phyloP scores from a whole-genome alignment of 345 rosid species.

The Bruguiera sexangula region DNA sequence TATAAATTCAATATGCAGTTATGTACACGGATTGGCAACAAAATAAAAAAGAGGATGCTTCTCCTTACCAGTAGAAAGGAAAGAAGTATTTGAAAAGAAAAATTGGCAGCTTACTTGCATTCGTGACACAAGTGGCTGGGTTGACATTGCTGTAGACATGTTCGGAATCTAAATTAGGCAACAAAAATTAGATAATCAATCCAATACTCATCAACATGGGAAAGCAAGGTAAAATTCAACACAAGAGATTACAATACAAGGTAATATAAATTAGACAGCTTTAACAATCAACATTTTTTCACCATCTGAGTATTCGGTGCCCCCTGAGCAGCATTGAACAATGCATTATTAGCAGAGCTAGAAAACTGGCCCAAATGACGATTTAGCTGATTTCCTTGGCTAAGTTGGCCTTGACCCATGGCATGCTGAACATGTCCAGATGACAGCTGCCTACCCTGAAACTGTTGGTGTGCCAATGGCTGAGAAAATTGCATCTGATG shows the following conservation, averaged over 20 bases:
- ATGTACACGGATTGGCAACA: neutral
- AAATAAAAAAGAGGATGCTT: too few species aligned
- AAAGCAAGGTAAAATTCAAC: neutral
- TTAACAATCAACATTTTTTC: slow-evolving; percentile 18
- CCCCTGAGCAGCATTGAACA: slow-evolving; percentile 88
- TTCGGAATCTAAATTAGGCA: slow-evolving; percentile 64
- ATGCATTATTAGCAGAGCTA: slow-evolving; percentile 64
- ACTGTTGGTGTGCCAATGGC: slow-evolving; percentile 82
- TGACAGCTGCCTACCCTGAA: slow-evolving; percentile 75
- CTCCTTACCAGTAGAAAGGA: neutral
- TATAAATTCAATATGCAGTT: neutral
- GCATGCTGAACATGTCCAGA: slow-evolving; percentile 73
- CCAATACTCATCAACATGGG: slow-evolving; percentile 9
- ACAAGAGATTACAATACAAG: neutral
- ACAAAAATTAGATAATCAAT: slow-evolving; percentile 3
- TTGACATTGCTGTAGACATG: slow-evolving; percentile 68
- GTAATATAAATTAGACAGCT: slow-evolving; percentile 12
- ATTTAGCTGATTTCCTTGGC: slow-evolving; percentile 67
- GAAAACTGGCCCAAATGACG: slow-evolving; percentile 83
- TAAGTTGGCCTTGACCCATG: slow-evolving; percentile 83
- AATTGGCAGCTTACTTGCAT: slow-evolving; percentile 57
- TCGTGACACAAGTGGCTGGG: slow-evolving; percentile 61
- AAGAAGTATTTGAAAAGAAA: slow-evolving; percentile 1
- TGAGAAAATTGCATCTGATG: slow-evolving; percentile 92
- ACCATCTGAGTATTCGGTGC: slow-evolving; percentile 83